Evolutionary conservation across 495 filamentous ascomycete genomes (phyloP), one percentile per base, ranked within the genome.

Genomic region (Penicillium flavigenum): DNA sequence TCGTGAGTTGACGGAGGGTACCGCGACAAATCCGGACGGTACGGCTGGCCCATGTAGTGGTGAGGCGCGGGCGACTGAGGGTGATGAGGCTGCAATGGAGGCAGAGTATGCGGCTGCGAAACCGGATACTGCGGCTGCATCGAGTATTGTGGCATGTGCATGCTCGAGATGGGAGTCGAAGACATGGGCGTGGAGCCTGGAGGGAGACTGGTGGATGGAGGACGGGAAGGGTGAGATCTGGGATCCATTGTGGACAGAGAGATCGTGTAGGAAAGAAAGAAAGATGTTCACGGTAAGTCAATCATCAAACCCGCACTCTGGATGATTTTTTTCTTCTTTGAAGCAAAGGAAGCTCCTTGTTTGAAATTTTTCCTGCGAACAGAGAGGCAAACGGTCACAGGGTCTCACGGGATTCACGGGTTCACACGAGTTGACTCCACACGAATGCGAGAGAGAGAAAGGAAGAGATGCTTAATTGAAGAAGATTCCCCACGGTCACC

Each of bases 31-130:
- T 88, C 84, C 53, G 85, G 84, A 54, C 83, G 72, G 79, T 88
- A 72, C 53, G 70, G 72, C 68, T 78, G 76, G 44, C 75, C 78
- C 81, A 88, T 87, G 68, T 80, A 81, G 62, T 80, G 75, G 65
- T 79, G 75, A 54, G 75, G 72, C 59, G 69, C 71, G 49, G 76
- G 76, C 41, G 76, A 77, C 57, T 76, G 75, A 54, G 66, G 67
- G 59, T 82, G 78, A 71, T 82, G 84, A 55, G 83, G 81, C 71
- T 89, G 86, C 52, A 89, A 75, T 36, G 86, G 86, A 43, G 86
- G 86, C 64, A 89, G 77, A n/a, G 86, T 88, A 68, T 89, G 85
- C 61, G 83, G 75, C 68, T 84, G 81, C 41, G 78, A 75, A 36
- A 79, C 76, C 51, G 76, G 71, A 65, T 85, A 79, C 70, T 86